Base-by-base conservation (phyloP, 345 rosid species). In the Murraya paniculata region DNA sequence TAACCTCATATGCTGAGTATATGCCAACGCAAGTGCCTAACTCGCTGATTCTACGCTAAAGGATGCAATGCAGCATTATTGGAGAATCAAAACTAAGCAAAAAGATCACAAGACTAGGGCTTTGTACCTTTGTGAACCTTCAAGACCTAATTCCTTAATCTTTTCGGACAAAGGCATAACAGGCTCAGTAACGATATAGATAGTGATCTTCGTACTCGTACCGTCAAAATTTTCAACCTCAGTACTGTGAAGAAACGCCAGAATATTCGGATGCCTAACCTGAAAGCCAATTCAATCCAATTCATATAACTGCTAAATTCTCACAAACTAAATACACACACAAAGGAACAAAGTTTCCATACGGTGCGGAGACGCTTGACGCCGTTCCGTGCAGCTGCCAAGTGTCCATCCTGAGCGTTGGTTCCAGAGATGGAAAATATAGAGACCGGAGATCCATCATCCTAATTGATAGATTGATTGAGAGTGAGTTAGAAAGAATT, bases 321-420 rank as follows among this genome's bases (percentile, higher is more conserved):
- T 8, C 2, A 13, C 7, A 30, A 27, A 19, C 25, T 8, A 55
- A 16, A 7, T 13, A 5, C 19, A 31, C 3, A 18, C 1, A 39
- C 6, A 4, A 24, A 36, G 3, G 1, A 27, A 25, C 28, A 21
- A 2, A 5, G 9, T 36, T 45, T 79, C 68, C 89, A 84, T 90
- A 96, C 99, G 9, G 99, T 96, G 36, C 99, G 99, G 58, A 96
- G 98, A 66, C 99, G 98, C 87, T 94, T 96, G 84, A 96, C 95
- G 68, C 99, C 99, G 76, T 96, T 96, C 38, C 98, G 88, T 45
- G 94, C 99, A 36, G 99, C 99, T 56, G 94, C 94, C 78, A 96
- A 80, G 84, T 90, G 98, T 28, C 95, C 97, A 69, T 96, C 99
- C 84, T 91, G 97, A 64, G 95, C 85, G 82, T 79, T 92, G 81